Evolutionary conservation across 73 alveolate species (phyloP).

Genomic region (Paramecium octaurelia): DNA sequence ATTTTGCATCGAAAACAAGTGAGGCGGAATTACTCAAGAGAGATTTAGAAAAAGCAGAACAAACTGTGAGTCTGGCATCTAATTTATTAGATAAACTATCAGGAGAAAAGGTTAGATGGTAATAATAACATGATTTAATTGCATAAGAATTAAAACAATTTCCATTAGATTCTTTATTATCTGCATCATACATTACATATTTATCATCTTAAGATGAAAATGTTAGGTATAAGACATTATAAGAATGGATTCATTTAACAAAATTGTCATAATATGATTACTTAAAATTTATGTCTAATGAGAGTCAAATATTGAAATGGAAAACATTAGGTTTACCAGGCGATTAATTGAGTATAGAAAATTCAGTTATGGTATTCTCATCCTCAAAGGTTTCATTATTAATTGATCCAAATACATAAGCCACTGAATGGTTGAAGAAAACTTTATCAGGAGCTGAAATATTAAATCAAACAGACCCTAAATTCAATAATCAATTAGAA

Average conservation of each 20-base stretch:
- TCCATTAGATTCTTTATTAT: constrained; percentile 85
- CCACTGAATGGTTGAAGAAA: constrained; percentile 97
- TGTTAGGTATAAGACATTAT: constrained; percentile 79
- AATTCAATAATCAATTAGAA: constrained; percentile 94
- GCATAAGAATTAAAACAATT: constrained; percentile 75
- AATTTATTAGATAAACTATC: constrained; percentile 92
- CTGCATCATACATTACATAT: constrained; percentile 96
- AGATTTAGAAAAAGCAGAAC: constrained; percentile 85
- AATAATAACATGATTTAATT: constrained; percentile 78
- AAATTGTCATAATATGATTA: constrained; percentile 71
- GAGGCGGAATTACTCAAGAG: constrained; percentile 90
- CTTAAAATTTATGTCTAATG: constrained; percentile 92
- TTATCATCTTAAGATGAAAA: constrained; percentile 96
- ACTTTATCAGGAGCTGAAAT: constrained; percentile 70
- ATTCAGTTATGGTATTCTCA: constrained; percentile 95
- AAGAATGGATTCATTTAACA: constrained; percentile 85
- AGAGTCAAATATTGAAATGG: constrained; percentile 95
- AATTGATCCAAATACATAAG: constrained; percentile 99
- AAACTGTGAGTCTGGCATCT: constrained; percentile 90
- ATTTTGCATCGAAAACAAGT: constrained; percentile 90
- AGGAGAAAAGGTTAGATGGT: constrained; percentile 99
- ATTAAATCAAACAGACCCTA: constrained; percentile 90
- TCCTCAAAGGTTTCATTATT: constrained; percentile 93
- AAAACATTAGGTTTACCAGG: constrained; percentile 99
- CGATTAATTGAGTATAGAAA: constrained; percentile 97